Evolutionary conservation across 805 yeast genomes (phyloP), one percentile per base, ranked within the genome.

Genomic region (Starmerella stigmatis): DNA sequence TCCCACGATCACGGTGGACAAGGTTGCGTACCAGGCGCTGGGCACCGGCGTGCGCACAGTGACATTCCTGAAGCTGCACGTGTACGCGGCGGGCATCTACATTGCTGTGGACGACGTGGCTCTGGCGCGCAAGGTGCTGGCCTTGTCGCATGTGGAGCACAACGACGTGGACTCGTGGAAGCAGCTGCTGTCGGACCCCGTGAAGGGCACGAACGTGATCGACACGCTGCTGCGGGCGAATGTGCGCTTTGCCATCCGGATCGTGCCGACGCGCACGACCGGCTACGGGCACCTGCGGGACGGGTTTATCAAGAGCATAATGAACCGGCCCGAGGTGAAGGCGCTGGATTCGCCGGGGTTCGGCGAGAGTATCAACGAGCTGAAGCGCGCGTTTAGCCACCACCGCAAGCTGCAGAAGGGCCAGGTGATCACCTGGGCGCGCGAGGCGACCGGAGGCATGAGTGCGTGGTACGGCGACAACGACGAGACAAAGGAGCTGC

Each of bases 261-360:
- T 89, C 47, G 78, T 81, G 10, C 96, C 98, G 0, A 78, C 81
- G 15, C 75, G 96, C 59, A 86, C 83, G 61, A 89, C 97, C 1
- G 96, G 89, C 64, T 86, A 82, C 64, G 77, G 78, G 51, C 97
- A 92, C 60, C 64, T 89, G 57, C 75, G 82, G 53, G 97, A 92
- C 59, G 97, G 97, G 0, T 74, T 92, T 49, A 74, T 86, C 40
- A 80, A 88, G 60, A 77, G 94, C 16, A 74, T 85, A 38, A 68
- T 79, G 61, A 81, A 85, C 28, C 76, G 76, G 57, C 77, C 81
- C 2, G 65, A 71, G 48, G 74, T 80, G 43, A 77, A 77, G 52
- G 61, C 64, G 20, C 43, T 58, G n/a, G 65, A 71, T 30, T 65
- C 65, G 26, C 75, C 70, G 2, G 65, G 61, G 20, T 60, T 74